Percentiles rank a stretch among this genome's conserved stretches.
Conservation (phyloP, 176 grass and related monocot genomes). For the Ampelocalamus luodianensis region DNA sequence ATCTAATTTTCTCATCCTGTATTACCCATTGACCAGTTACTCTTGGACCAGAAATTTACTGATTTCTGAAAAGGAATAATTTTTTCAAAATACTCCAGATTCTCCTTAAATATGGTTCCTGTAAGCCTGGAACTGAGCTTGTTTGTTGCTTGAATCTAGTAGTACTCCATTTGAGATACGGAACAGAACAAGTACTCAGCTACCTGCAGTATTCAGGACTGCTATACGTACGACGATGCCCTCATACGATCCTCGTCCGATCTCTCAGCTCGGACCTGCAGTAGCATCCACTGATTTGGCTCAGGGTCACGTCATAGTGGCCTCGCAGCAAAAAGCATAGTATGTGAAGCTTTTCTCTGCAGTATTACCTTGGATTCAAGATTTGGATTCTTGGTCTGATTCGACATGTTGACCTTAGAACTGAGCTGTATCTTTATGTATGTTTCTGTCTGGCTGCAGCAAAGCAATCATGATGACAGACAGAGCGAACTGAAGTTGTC, state of each 20-base stretch:
- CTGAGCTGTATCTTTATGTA: too few species aligned
- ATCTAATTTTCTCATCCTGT: not conserved
- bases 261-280: too few species aligned
- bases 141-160: not conserved
- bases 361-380: conserved; percentile 29
- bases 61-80: not conserved
- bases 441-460: not conserved
- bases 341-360: not conserved
- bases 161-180: not conserved
- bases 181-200: not conserved
- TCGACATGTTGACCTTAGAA: conserved; percentile 24
- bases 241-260: too few species aligned
- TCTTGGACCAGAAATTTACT: not conserved
- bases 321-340: too few species aligned
- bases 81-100: not conserved
- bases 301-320: too few species aligned
- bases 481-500: not conserved
- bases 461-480: not conserved
- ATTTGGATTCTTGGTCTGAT: conserved; percentile 36
- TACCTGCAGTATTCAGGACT: conserved; percentile 15
- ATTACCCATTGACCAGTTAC: not conserved
- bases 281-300: too few species aligned
- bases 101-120: not conserved
- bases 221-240: too few species aligned
- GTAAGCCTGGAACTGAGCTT: not conserved